Base-by-base conservation (phyloP, 179 eudicot genomes). In the Camellia oleifera region DNA sequence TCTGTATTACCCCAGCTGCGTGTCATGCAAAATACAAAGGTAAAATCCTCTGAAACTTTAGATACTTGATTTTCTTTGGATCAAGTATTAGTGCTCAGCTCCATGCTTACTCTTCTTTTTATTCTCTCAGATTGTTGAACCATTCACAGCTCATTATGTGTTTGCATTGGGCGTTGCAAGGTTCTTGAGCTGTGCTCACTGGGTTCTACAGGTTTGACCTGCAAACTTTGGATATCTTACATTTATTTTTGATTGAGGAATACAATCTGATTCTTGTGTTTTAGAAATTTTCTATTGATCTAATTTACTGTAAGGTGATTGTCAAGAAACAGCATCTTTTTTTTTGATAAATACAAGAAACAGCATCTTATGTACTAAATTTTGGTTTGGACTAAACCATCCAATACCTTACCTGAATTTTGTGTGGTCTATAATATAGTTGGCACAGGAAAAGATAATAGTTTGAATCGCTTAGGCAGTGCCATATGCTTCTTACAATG, bases 151-250 rank as follows among this genome's bases (percentile, higher is more conserved):
- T 66, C 97, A 94, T 86, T 94, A 94, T 78, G 97, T 94, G 18
- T 94, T 94, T 81, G 94, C 97, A 8, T 88, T 91, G 83, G 96
- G 97, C 65, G 87, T 93, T 75, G 97, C 97, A 11, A 90, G 97
- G 83, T 94, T 94, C 86, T 85, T 94, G 88, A 90, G 94, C 84
- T 93, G 97, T 81, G 98, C 97, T 72, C 98, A 94, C 79, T 94
- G 98, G 98, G 92, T 94, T 86, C 91, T 94, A 69, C 97, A 94
- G 97, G 98, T 94, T 77, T 82, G 89, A 52, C 72, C 14, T 64
- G 69, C 70, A 81, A 62, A 32, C 50, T 80, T 53, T 53, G 18
- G 44, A 77, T 50, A 12, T 56, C 32, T 8, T 62, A 14, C 1
- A 72, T 26, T 20, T 26, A 15, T 48, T 46, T 32, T 72, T 72